These are phyloP conservation scores for Maudiozyma pseudohumilis DNA, from an alignment of 805 yeast genomes.

Conservation along the genomic window DNA sequence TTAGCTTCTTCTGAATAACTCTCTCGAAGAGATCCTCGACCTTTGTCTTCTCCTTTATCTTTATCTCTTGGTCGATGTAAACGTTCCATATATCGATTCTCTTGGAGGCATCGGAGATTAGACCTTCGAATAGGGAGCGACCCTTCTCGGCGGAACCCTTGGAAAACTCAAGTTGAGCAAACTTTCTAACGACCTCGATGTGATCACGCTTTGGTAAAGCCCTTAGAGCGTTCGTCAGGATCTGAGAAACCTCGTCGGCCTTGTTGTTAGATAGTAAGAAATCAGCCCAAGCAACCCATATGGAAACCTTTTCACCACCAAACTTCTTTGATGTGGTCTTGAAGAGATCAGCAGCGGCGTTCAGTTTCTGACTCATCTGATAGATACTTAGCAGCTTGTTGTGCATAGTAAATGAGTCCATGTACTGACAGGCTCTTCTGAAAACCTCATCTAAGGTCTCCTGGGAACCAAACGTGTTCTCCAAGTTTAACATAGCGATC, in stretches of 20 bases:
- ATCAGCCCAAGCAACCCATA: conserved; percentile 79
- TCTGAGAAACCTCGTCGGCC: conserved; percentile 53
- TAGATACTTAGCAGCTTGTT: conserved; percentile 69
- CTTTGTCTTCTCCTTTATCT: conserved; percentile 51
- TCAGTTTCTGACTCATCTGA: conserved; percentile 59
- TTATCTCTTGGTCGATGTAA: conserved; percentile 87
- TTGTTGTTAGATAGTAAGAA: conserved; percentile 53
- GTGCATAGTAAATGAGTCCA: conserved; percentile 81
- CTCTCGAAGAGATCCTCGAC: conserved; percentile 79
- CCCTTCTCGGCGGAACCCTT: conserved; percentile 93
- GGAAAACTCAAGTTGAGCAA: conserved; percentile 77
- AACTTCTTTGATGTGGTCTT: conserved; percentile 67
- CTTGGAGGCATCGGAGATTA: conserved; percentile 81
- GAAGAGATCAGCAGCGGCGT: conserved; percentile 61
- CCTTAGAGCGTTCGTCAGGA: conserved; percentile 67
- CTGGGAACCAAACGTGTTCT: conserved; percentile 81
- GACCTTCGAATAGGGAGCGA: conserved; percentile 87
- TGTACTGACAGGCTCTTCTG: conserved; percentile 77
- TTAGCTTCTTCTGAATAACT: conserved; percentile 52
- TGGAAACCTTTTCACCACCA: conserved; percentile 52
- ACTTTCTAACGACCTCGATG: conserved; percentile 73
- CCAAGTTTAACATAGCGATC: conserved; percentile 92
- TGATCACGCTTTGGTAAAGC: conserved; percentile 63
- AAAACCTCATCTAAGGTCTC: conserved; percentile 74
- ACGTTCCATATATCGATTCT: conserved; percentile 93